A percentile compares a stretch with the other conserved stretches of the same genome.
phyloP scores from a whole-genome alignment of 1,284 basidiomycete genomes.

The Phellopilus nigrolimitatus region DNA sequence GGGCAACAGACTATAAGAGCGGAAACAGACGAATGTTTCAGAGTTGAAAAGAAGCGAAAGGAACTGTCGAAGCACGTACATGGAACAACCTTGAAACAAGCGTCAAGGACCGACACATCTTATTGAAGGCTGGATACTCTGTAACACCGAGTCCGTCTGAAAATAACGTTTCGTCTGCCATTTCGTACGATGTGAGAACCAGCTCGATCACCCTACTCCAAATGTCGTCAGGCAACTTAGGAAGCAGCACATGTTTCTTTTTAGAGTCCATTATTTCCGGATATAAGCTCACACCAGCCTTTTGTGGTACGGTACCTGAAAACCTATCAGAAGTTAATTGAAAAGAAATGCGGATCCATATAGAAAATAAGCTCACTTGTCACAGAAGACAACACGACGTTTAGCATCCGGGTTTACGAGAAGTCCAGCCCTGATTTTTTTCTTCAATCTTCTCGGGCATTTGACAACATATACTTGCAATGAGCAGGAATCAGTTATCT shows the following conservation, averaged over 20 bases:
- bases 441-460: constrained; percentile 2
- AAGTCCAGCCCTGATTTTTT: background rate
- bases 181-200: background rate
- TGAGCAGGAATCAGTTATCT: background rate
- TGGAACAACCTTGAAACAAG: constrained; percentile 2
- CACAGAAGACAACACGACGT: background rate
- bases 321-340: background rate
- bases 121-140: background rate
- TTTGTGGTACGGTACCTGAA: background rate
- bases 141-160: background rate
- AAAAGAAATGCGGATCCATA: too few species aligned
- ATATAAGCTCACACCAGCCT: too few species aligned
- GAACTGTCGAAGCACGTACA: background rate
- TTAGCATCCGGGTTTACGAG: background rate
- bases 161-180: background rate
- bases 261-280: background rate
- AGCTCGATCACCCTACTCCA: background rate
- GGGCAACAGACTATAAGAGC: background rate
- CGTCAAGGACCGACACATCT: background rate
- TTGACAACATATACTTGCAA: background rate
- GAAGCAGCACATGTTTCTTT: background rate
- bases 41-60: background rate
- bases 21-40: background rate
- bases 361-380: background rate
- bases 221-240: background rate